These are phyloP conservation scores for Chenopodium formosanum DNA, from an alignment of 148 eudicot genomes.

Conservation along the genomic window DNA sequence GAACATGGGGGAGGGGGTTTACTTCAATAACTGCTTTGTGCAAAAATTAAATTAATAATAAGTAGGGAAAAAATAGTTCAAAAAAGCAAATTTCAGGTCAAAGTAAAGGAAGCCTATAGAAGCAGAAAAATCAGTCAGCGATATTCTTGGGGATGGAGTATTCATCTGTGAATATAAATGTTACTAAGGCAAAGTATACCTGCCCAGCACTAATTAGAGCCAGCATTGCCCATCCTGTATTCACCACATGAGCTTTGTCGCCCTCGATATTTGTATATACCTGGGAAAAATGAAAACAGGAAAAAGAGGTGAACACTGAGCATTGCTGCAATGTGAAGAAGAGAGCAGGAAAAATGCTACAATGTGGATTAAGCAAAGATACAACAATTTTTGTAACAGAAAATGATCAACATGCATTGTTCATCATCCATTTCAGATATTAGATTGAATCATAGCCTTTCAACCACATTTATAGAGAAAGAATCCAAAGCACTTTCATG, in stretches of 20 bases:
- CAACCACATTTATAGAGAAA: neutral
- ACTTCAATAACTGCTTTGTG: too few species aligned
- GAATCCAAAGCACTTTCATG: neutral
- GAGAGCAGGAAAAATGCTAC: neutral
- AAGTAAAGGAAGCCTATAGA: neutral
- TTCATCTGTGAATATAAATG: neutral
- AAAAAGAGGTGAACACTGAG: neutral
- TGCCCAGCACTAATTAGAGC: slow-evolving; percentile 61
- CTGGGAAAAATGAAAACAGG: slow-evolving; percentile 21
- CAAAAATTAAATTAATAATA: too few species aligned
- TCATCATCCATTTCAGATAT: neutral
- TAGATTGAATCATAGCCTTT: neutral
- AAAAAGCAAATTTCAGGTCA: neutral
- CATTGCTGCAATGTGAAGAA: neutral
- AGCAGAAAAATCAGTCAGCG: neutral
- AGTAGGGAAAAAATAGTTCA: neutral
- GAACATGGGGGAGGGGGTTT: too few species aligned
- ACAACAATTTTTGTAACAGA: neutral
- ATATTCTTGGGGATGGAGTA: neutral
- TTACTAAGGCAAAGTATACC: slow-evolving; percentile 32
- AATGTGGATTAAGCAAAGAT: neutral
- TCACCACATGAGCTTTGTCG: slow-evolving; percentile 51
- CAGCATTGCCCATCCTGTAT: slow-evolving; percentile 74
- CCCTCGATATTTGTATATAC: slow-evolving; percentile 60
- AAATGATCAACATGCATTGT: neutral